Base-by-base conservation (phyloP, 352 stramenopile species). In the Thalassiosira livingstoniorum region DNA sequence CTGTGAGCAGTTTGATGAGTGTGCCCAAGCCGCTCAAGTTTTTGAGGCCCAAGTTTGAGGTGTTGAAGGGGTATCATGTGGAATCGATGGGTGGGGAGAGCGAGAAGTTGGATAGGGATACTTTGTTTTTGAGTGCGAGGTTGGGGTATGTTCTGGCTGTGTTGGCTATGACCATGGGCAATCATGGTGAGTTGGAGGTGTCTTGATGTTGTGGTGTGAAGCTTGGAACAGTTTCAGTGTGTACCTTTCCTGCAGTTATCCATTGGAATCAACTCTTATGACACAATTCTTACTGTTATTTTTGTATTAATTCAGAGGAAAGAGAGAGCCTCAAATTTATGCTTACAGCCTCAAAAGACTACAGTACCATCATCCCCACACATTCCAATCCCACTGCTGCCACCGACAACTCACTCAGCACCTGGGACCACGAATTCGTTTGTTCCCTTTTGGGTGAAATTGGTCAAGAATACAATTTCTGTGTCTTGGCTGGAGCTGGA, bases 11-110 rank as follows among this genome's bases (percentile, higher is more conserved):
- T 53, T 99, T 99, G 98, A 99, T 98, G 62, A 98, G 95, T 27
- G 98, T 99, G 35, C 98, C 98, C 10, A 99, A 99, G 93, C 98
- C 98, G 37, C 93, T 99, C 53, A 99, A 99, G 94, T 99, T 99
- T 82, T 87, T 99, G 66, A 85, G 90, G 47, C 97, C 97, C 5
- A 97, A 98, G 68, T 99, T 99, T 90, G 95, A 95, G 31, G 78
- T 88, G 25, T 90, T 99, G 15, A 99, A 98, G 91, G 86, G 83
- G 0, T 82, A 95, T 70, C 94, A 96, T 78, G 83, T 67, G 18
- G 79, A 67, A 57, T 72, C 93, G 51, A 54, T 74, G 47, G 74
- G 64, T 2, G 68, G 78, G 18, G 57, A 61, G 0, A n/a, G 47
- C 5, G 27, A 32, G 11, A 11, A 78, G 75, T 39, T 68, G 53